phyloP scores from a whole-genome alignment of 495 filamentous ascomycete species.

The Ramalina peruviana region DNA sequence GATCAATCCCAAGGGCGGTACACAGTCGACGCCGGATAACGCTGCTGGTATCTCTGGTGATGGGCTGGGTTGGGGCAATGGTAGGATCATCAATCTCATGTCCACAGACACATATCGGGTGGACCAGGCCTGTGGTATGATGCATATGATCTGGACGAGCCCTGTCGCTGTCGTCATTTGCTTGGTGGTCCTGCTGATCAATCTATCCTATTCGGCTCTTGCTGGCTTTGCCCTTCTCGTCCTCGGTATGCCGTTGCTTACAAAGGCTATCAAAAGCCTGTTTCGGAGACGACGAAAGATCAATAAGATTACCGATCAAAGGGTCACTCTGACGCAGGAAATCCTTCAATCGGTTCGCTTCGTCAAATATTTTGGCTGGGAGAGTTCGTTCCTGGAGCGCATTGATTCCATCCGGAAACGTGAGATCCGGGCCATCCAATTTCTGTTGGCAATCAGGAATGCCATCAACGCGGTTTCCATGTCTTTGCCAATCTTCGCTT shows the following conservation, averaged over 20 bases:
- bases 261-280: slow-evolving; percentile 54
- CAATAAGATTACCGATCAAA: slow-evolving; percentile 84
- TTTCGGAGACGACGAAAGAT: slow-evolving; percentile 59
- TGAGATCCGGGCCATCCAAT: slow-evolving; percentile 68
- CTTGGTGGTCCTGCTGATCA: slow-evolving; percentile 64
- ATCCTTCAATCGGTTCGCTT: slow-evolving; percentile 83
- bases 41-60: slow-evolving; percentile 42
- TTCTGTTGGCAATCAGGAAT: slow-evolving; percentile 68
- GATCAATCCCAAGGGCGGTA: slow-evolving; percentile 23
- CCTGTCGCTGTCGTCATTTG: slow-evolving; percentile 67
- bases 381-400: slow-evolving; percentile 67
- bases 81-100: slow-evolving; percentile 83
- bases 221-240: slow-evolving; percentile 75
- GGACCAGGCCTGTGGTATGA: slow-evolving; percentile 70
- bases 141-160: slow-evolving; percentile 81
- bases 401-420: slow-evolving; percentile 53
- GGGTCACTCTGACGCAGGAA: slow-evolving; percentile 84
- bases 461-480: slow-evolving; percentile 67
- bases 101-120: slow-evolving; percentile 83
- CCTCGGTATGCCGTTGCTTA: slow-evolving; percentile 60
- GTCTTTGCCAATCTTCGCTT: slow-evolving; percentile 78
- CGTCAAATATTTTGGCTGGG: slow-evolving; percentile 95
- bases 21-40: slow-evolving; percentile 17
- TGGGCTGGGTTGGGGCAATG: slow-evolving; percentile 78
- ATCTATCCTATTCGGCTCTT: slow-evolving; percentile 75